A percentile compares a stretch with the other conserved stretches of the same genome.
Evolutionary conservation across 306 rosid species (phyloP).

Genomic region (Urtica urens): DNA sequence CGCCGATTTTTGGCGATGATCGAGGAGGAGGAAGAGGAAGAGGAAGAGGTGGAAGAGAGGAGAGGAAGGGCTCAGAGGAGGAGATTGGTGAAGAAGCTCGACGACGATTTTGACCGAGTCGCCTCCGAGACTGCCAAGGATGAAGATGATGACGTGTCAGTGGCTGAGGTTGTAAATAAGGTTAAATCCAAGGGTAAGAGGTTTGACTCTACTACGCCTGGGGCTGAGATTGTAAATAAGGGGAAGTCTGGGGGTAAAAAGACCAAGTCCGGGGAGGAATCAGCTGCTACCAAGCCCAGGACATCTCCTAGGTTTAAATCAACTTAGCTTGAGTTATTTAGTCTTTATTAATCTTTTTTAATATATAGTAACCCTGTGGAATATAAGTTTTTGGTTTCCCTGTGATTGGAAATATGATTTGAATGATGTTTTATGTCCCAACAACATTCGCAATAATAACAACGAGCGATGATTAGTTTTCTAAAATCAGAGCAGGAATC

Average conservation of each 20-base stretch:
- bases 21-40: constrained; percentile 12
- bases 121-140: constrained; percentile 27
- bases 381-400: background rate
- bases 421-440: no score
- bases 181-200: constrained; percentile 19
- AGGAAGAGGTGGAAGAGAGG: constrained; percentile 6
- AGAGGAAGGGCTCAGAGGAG: constrained; percentile 15
- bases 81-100: constrained; percentile 68
- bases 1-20: constrained; percentile 28
- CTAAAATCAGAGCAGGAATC: no score
- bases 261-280: constrained; percentile 6
- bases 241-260: constrained; percentile 18
- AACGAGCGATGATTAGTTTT: no score
- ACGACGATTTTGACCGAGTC: constrained; percentile 69
- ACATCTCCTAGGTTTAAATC: constrained; percentile 58
- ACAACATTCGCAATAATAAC: no score
- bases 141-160: constrained; percentile 11
- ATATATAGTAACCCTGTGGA: background rate
- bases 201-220: no score
- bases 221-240: constrained; percentile 17
- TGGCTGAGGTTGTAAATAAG: constrained; percentile 24
- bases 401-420: no score
- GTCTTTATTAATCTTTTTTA: no score
- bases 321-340: no score
- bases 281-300: constrained; percentile 26